phyloP scores from a whole-genome alignment of 345 rosid species.

The Brassica incana region DNA sequence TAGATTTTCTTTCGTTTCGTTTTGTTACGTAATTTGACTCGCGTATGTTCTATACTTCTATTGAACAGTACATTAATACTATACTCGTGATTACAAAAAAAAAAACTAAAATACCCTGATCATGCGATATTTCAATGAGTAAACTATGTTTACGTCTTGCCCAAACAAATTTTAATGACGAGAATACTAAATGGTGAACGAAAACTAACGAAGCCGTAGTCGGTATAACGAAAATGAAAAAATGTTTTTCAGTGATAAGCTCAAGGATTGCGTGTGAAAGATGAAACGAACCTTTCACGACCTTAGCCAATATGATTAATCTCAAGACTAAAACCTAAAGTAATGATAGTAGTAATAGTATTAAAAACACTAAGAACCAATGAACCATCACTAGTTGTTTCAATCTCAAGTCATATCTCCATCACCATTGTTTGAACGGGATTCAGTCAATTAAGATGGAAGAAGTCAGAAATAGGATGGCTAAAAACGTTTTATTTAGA shows the following conservation, averaged over 20 bases:
- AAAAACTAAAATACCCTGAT: background rate
- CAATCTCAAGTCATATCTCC: background rate
- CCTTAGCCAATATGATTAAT: background rate
- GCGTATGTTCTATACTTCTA: background rate
- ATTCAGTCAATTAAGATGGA: no score
- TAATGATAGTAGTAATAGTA: background rate
- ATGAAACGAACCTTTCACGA: background rate
- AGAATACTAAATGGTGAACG: background rate
- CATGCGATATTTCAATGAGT: background rate
- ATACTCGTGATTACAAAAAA: background rate
- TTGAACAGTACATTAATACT: background rate
- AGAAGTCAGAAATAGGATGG: no score
- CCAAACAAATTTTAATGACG: background rate
- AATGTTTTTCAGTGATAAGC: background rate
- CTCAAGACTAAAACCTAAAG: background rate
- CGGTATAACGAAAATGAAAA: background rate
- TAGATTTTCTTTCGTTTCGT: background rate
- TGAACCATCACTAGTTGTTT: background rate
- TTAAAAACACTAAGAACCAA: background rate
- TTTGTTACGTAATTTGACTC: background rate
- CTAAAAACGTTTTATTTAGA: no score
- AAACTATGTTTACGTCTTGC: background rate
- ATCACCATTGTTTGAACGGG: background rate
- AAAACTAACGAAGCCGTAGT: background rate
- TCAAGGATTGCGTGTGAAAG: background rate